Base-by-base conservation (phyloP, 2,329 filamentous ascomycete genomes). In the Pseudocercospora cruenta region DNA sequence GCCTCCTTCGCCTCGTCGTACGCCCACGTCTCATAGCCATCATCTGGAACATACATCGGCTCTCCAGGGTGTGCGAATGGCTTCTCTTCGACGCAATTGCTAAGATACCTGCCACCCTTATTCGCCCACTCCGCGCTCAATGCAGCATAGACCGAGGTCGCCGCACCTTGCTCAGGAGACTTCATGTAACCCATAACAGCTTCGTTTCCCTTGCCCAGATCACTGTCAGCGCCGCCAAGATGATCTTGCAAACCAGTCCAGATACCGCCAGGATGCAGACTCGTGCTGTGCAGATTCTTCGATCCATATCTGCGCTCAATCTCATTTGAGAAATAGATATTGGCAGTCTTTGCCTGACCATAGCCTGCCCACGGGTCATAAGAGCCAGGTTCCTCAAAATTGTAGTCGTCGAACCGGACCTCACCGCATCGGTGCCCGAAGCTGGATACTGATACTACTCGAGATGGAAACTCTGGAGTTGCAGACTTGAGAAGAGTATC, bases 261-360 rank as follows among this genome's bases (percentile, higher is more conserved):
- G 60, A 82, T 83, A 5, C 78, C 75, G 8, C 85, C 84, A 0
- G 84, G 85, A 59, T 84, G 81, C 3, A 84, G 49, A n/a, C 77
- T 78, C 9, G 74, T 73, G 0, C 79, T 82, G 58, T 84, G 83
- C 0, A 86, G 67, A 3, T 82, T 80, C 3, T 74, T 71, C 0
- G 71, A 21, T 1, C 80, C 82, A 68, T 83, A 86, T 0, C 78
- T 78, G 1, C 84, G 78, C 33, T 86, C 84, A 21, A 87, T 78
- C 64, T 85, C 79, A 66, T 82, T 85, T 2, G 84, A 80, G 61
- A 83, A 81, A 67, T 79, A 83, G 24, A 86, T 79, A 64, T 83
- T 85, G 16, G 85, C 84, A 0, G 80, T 79, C 67, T 87, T 88
- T 58, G 78, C 77, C 68, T 84, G 81, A 0, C 77, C 80, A 64